Evolutionary conservation across 2,329 filamentous ascomycete genomes (phyloP).

Genomic region (Pseudonectria foliicola): DNA sequence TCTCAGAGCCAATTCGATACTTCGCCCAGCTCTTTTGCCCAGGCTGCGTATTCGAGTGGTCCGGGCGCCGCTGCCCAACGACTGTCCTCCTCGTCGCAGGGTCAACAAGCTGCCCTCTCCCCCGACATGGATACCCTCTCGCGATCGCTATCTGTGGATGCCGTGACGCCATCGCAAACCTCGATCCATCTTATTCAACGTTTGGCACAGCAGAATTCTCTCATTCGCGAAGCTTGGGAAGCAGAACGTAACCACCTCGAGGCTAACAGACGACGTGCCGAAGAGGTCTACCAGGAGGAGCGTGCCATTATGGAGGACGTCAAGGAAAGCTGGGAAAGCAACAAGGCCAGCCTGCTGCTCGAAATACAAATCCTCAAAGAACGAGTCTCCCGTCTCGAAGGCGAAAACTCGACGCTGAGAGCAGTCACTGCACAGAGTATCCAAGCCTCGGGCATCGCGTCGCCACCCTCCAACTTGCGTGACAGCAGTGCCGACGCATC

Average conservation of each 20-base stretch:
- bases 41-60: conserved; percentile 10
- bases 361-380: conserved; percentile 37
- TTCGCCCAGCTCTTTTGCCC: conserved; percentile 11
- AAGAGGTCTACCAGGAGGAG: conserved; percentile 50
- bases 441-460: conserved; percentile 23
- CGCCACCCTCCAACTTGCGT: conserved; percentile 22
- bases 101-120: conserved; percentile 3
- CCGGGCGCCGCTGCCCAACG: not conserved
- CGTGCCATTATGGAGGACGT: conserved; percentile 47
- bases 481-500: conserved; percentile 19
- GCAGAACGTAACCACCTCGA: conserved; percentile 47
- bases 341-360: conserved; percentile 34
- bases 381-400: conserved; percentile 29
- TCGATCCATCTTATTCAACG: conserved; percentile 32
- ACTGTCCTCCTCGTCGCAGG: not conserved
- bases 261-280: conserved; percentile 44
- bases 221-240: conserved; percentile 44
- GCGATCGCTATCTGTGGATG: conserved; percentile 24
- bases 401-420: conserved; percentile 29
- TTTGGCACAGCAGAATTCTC: conserved; percentile 34
- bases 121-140: conserved; percentile 17
- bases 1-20: conserved; percentile 12
- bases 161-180: conserved; percentile 23
- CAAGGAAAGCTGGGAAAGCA: conserved; percentile 37
- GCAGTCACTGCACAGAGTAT: conserved; percentile 23